Base-by-base conservation (phyloP, 805 yeast genomes). In the Candida ulmi region DNA sequence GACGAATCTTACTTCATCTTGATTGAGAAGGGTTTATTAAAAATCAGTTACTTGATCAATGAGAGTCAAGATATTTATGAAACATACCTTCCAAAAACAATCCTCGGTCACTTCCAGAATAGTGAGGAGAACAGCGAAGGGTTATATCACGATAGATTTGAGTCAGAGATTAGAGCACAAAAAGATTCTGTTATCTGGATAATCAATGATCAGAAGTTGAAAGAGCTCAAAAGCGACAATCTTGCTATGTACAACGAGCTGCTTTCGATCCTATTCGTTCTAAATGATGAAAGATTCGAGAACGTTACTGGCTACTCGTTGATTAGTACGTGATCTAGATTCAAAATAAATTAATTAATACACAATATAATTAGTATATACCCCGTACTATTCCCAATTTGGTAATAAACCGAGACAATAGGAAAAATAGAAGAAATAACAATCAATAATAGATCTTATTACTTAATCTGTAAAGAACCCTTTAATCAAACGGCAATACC, bases 271-370 rank as follows among this genome's bases (percentile, higher is more conserved):
- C 76, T 81, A 24, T 64, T 83, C 45, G 72, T 77, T 35, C 62
- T 88, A 38, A 68, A 78, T 27, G 79, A 81, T 41, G 88, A 78
- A 51, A 66, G 96, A 46, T 82, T 83, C 50, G 86, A 80, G 44
- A 76, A 85, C 21, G 66, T 88, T 47, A 74, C 91, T 3, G 87
- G 93, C 3, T 86, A 84, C 55, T 72, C 88, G 18, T 66, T 86
- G 37, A 78, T 87, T 3, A 69, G 85, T 31, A 71, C 79, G 11
- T 75, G 52, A 49, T 30, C 11, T 8, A n/a, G n/a, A n/a, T 21
- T 21, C 6, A 9, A 21, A 6, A 21, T 21, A 21, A 21, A 21
- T 21, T 21, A 21, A 21, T 21, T 7, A 9, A 21, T 21, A n/a
- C n/a, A n/a, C n/a, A n/a, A n/a, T n/a, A n/a, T n/a, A n/a, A n/a